Conservation (phyloP, 2,329 filamentous ascomycete species). For the Fusarium sp. region DNA sequence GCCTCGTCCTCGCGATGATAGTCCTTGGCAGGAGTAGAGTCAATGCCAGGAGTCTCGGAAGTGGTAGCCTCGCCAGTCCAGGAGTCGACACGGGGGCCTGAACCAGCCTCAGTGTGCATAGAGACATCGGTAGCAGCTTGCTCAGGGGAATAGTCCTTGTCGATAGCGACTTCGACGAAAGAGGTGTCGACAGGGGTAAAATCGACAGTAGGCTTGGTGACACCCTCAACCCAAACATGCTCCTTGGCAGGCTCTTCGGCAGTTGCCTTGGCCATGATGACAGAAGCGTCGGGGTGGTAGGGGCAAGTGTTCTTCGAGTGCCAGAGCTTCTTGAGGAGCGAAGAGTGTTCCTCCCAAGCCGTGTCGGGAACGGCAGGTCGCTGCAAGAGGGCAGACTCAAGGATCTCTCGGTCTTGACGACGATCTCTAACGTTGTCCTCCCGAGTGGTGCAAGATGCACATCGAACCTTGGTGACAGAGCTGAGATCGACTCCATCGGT, state of each 20-base stretch:
- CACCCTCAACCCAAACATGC: neutral
- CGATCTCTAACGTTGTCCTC: constrained; percentile 33
- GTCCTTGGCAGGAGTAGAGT: neutral
- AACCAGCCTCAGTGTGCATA: neutral
- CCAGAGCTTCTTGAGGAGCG: constrained; percentile 16
- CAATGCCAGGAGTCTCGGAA: too few species aligned
- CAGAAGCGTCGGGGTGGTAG: neutral
- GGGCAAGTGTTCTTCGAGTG: constrained; percentile 15
- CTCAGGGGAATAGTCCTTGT: neutral
- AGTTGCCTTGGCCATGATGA: too few species aligned
- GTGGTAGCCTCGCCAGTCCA: neutral
- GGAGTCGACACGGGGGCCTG: neutral
- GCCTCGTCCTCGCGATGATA: neutral
- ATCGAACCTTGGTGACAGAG: constrained; percentile 23
- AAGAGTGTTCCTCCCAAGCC: neutral
- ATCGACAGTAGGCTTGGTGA: neutral
- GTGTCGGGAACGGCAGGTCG: neutral
- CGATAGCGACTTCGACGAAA: neutral
- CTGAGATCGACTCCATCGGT: constrained; percentile 12
- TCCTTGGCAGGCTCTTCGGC: neutral
- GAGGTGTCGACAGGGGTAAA: neutral
- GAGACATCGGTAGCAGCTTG: neutral
- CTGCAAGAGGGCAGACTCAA: constrained; percentile 34
- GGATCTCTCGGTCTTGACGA: constrained; percentile 12
- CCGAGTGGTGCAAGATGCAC: constrained; percentile 25